Conservation (phyloP, 192 early-diverging fungal species). For the Jimgerdemannia flammicorona region DNA sequence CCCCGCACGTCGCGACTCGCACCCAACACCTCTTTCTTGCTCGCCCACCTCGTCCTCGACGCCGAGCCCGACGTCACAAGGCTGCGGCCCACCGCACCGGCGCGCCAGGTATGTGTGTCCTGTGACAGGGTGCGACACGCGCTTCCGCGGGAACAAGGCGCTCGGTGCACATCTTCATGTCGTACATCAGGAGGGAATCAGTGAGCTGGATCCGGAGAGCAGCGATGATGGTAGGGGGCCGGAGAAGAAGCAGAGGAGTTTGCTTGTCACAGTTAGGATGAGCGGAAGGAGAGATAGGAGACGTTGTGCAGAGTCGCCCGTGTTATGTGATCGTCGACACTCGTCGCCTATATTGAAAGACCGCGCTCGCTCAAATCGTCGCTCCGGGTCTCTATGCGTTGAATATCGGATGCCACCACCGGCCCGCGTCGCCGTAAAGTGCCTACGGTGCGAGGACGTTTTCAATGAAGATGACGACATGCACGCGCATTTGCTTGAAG, state of each 20-base stretch:
- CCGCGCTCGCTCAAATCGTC: no score
- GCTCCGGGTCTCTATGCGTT: no score
- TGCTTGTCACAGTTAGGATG: neutral
- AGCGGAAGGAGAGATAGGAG: neutral
- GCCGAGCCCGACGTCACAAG: neutral
- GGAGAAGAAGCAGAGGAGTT: neutral
- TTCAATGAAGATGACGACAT: neutral
- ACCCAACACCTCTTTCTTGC: neutral
- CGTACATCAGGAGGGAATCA: neutral
- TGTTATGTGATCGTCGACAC: neutral
- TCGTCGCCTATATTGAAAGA: neutral
- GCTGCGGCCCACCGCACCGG: no score
- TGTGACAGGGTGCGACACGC: neutral
- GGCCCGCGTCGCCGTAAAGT: no score
- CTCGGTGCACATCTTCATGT: neutral
- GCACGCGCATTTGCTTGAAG: neutral
- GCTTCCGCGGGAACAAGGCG: neutral
- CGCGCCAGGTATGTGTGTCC: neutral
- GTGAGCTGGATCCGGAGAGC: neutral
- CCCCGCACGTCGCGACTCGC: neutral
- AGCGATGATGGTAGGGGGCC: neutral
- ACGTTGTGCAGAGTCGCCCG: neutral
- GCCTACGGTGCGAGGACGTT: neutral
- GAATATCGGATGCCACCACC: no score
- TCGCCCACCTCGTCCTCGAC: neutral